These are phyloP conservation scores for Tetragonia tetragonoides DNA, from an alignment of 148 eudicot species.

Conservation along the genomic window DNA sequence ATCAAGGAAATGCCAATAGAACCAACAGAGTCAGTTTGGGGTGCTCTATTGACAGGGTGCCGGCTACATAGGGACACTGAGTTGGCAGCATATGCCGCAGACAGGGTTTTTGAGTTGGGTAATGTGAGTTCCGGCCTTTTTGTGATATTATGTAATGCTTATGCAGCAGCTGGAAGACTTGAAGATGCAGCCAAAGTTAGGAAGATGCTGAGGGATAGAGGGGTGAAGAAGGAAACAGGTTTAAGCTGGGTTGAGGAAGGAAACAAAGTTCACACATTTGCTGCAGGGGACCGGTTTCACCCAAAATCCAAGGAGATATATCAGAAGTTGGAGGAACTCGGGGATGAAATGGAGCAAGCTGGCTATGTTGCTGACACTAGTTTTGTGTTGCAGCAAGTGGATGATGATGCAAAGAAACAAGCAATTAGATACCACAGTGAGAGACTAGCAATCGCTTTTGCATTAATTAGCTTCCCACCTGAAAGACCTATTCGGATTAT, in stretches of 20 bases:
- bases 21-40: conserved; percentile 89
- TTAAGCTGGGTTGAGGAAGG: conserved; percentile 94
- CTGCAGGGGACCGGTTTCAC: conserved; percentile 68
- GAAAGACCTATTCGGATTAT: conserved; percentile 73
- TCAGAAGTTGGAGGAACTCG: conserved; percentile 64
- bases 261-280: conserved; percentile 60
- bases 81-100: conserved; percentile 81
- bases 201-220: conserved; percentile 67
- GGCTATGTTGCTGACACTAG: conserved; percentile 87
- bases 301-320: conserved; percentile 50
- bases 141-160: conserved; percentile 66
- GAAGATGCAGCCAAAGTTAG: conserved; percentile 86
- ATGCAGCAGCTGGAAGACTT: conserved; percentile 75
- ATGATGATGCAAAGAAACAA: conserved; percentile 51
- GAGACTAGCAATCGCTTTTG: conserved; percentile 82
- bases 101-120: conserved; percentile 67
- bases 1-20: conserved; percentile 67
- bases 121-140: conserved; percentile 69
- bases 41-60: conserved; percentile 78
- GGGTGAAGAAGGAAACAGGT: conserved; percentile 83
- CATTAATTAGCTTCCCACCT: conserved; percentile 59
- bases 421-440: conserved; percentile 74
- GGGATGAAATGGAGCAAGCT: conserved; percentile 56
- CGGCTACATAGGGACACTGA: conserved; percentile 60
- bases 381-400: conserved; percentile 69